Evolutionary conservation across 2,329 filamentous ascomycete species (phyloP).

Genomic region (Diaporthe amygdali): DNA sequence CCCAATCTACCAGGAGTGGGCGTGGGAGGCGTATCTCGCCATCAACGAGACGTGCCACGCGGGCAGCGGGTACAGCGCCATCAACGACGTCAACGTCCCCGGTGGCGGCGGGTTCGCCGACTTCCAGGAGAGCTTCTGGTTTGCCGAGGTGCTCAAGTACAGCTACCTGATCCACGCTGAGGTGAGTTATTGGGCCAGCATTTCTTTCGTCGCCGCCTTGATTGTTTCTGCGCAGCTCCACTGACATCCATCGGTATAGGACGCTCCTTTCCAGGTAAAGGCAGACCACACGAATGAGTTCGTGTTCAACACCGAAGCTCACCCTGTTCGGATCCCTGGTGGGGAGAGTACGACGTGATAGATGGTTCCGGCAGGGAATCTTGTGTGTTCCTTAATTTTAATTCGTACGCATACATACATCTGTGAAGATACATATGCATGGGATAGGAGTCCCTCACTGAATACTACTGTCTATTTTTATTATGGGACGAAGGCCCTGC

Average conservation of each 20-base stretch:
- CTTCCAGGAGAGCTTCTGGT: conserved; percentile 86
- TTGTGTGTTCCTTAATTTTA: neutral
- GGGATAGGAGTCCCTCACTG: neutral
- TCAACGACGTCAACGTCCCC: conserved; percentile 68
- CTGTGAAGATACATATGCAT: neutral
- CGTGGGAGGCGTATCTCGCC: conserved; percentile 76
- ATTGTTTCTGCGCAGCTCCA: too few relatives aligned
- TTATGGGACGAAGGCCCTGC: neutral
- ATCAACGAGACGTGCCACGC: conserved; percentile 69
- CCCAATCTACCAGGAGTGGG: conserved; percentile 79
- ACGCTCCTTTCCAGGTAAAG: conserved; percentile 59
- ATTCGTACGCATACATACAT: neutral
- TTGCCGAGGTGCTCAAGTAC: conserved; percentile 89
- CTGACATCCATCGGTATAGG: conserved; percentile 35
- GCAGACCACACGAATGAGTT: conserved; percentile 50
- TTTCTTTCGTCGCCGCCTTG: neutral
- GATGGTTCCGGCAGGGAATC: neutral
- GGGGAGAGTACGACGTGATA: conserved; percentile 16
- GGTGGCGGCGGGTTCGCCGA: conserved; percentile 68
- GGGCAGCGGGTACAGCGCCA: conserved; percentile 69
- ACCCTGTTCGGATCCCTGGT: conserved; percentile 41
- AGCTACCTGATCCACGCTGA: conserved; percentile 72
- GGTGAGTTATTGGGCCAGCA: conserved; percentile 28
- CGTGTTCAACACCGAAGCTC: conserved; percentile 57
- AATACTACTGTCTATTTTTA: neutral